These are phyloP conservation scores for Dendrobium huoshanense DNA, from an alignment of 106 monocot species.

Conservation along the genomic window DNA sequence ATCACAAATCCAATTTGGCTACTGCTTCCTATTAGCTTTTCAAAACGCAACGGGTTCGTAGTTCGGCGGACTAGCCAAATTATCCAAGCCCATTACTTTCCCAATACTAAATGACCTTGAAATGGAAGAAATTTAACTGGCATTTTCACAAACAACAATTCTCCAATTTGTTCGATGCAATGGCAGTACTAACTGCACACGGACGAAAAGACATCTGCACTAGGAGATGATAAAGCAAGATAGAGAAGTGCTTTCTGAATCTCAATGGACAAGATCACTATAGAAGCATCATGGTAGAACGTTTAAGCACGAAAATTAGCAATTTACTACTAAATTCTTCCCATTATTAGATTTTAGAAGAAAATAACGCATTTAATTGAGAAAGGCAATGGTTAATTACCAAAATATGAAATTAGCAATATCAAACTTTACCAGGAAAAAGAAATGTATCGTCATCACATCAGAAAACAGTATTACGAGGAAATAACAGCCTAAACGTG, in stretches of 20 bases:
- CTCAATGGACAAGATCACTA: not conserved
- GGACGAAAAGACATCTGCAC: not conserved
- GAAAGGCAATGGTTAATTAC: not conserved
- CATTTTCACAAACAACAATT: not conserved
- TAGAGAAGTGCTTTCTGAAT: not conserved
- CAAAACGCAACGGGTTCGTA: not conserved
- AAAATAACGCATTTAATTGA: not conserved
- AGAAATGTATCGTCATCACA: constrained; percentile 97
- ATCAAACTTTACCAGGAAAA: constrained; percentile 62
- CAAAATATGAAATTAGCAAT: not conserved
- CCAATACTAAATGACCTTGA: not conserved
- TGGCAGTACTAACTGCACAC: not conserved
- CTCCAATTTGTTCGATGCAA: not conserved
- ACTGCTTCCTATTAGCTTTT: no score
- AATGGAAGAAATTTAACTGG: not conserved
- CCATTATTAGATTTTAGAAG: not conserved
- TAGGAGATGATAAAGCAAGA: not conserved
- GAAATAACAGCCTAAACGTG: constrained; percentile 87
- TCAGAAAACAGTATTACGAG: constrained; percentile 91
- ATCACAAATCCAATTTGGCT: no score
- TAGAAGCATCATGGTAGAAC: not conserved
- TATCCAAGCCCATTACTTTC: not conserved
- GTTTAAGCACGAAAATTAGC: not conserved
- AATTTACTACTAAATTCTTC: not conserved
- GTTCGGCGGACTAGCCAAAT: not conserved